Conservation (phyloP, 75 land plant genomes). For the Ceratopteris richardii region DNA sequence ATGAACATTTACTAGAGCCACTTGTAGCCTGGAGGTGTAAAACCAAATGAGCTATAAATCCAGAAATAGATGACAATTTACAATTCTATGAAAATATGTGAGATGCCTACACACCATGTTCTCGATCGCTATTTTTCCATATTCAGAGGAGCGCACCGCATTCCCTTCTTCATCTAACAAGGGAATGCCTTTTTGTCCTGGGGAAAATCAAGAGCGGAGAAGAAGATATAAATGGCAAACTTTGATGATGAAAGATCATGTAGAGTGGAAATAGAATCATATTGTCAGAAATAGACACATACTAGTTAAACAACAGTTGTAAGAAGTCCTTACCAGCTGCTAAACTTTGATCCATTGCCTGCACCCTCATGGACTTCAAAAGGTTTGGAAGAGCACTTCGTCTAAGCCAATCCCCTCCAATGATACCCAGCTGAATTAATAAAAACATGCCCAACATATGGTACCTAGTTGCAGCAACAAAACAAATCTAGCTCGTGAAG, state of each 20-base stretch:
- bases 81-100: no score
- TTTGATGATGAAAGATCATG: no score
- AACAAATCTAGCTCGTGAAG: no score
- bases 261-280: no score
- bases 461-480: no score
- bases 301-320: no score
- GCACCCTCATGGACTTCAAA: conserved; percentile 51
- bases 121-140: conserved; percentile 11
- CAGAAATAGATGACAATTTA: no score
- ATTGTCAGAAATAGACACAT: no score
- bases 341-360: conserved; percentile 17
- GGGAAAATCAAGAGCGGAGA: not conserved
- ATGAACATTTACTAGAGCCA: conserved; percentile 75
- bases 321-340: not conserved
- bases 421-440: conserved; percentile 80
- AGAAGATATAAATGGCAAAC: no score
- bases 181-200: conserved; percentile 43
- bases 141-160: conserved; percentile 4
- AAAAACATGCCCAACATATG: conserved; percentile 93
- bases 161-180: conserved; percentile 86
- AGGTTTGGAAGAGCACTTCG: conserved; percentile 73
- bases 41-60: no score
- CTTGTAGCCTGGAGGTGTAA: conserved; percentile 24
- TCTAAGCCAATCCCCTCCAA: conserved; percentile 79
- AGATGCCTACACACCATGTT: not conserved